Evolutionary conservation across 1,139 yeast genomes (phyloP).

Genomic region (Lodderomyces orthopsilosis): DNA sequence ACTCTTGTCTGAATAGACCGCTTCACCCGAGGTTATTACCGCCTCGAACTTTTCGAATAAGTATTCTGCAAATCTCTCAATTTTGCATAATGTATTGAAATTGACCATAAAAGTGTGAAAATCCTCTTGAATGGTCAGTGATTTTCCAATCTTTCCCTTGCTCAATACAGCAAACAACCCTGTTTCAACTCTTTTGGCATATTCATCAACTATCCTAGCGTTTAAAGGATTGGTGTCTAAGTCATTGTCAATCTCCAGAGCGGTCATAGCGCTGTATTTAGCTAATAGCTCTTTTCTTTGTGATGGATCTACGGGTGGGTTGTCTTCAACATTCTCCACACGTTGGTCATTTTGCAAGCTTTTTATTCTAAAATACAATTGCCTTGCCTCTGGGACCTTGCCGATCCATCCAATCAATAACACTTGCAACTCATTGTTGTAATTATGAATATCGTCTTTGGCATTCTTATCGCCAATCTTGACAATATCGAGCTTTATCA

Average conservation of each 20-base stretch:
- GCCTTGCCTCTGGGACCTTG: constrained; percentile 39
- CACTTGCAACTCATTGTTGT: constrained; percentile 54
- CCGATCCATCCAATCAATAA: constrained; percentile 64
- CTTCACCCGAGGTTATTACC: constrained; percentile 20
- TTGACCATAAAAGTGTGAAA: constrained; percentile 25
- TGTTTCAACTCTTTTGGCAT: constrained; percentile 17
- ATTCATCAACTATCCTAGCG: constrained; percentile 12
- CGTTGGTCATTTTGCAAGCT: constrained; percentile 16
- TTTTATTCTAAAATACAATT: constrained; percentile 34
- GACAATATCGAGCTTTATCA: constrained; percentile 45
- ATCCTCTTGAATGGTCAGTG: constrained; percentile 16
- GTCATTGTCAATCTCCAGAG: constrained; percentile 18
- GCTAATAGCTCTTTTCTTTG: constrained; percentile 12
- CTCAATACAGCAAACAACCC: constrained; percentile 14
- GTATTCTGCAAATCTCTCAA: constrained; percentile 29
- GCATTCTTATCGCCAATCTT: constrained; percentile 28
- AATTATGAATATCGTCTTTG: constrained; percentile 38
- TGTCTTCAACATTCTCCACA: not conserved
- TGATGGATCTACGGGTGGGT: constrained; percentile 1
- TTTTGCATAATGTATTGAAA: constrained; percentile 31
- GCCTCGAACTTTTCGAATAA: constrained; percentile 28
- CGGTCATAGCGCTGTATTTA: constrained; percentile 13
- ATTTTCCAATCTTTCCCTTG: not conserved
- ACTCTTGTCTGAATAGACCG: constrained; percentile 8
- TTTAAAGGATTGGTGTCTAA: constrained; percentile 16